Evolutionary conservation across 352 stramenopile genomes (phyloP).

Genomic region (Globisporangium solare): DNA sequence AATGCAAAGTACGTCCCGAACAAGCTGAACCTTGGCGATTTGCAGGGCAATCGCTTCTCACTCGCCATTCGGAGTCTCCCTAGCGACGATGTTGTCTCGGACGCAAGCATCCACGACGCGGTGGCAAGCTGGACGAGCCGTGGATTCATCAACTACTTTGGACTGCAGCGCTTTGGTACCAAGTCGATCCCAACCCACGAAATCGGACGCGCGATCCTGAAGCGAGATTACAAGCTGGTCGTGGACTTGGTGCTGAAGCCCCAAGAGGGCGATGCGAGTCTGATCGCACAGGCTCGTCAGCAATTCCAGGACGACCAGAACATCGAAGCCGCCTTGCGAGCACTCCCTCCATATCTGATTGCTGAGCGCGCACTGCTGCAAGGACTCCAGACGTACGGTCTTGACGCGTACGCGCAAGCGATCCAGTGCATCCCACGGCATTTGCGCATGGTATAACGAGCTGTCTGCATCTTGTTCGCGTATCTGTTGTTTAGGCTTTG

Average conservation of each 20-base stretch:
- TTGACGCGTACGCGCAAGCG: slow-evolving; percentile 50
- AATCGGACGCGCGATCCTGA: slow-evolving; percentile 91
- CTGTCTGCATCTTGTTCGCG: neutral
- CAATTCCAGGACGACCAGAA: slow-evolving; percentile 64
- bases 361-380: slow-evolving; percentile 69
- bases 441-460: slow-evolving; percentile 61
- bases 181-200: slow-evolving; percentile 85
- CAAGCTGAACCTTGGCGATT: slow-evolving; percentile 90
- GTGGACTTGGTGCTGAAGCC: slow-evolving; percentile 90
- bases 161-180: slow-evolving; percentile 95
- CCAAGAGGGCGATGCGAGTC: slow-evolving; percentile 69
- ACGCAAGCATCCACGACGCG: slow-evolving; percentile 53
- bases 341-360: slow-evolving; percentile 78
- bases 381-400: slow-evolving; percentile 51
- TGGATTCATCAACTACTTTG: slow-evolving; percentile 99
- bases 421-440: slow-evolving; percentile 80
- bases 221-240: slow-evolving; percentile 88
- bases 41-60: slow-evolving; percentile 94
- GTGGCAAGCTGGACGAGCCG: slow-evolving; percentile 64
- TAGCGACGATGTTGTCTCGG: slow-evolving; percentile 40
- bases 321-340: slow-evolving; percentile 43
- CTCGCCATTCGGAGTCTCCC: slow-evolving; percentile 92
- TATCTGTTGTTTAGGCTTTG: neutral
- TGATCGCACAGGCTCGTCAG: slow-evolving; percentile 64
- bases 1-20: slow-evolving; percentile 89